Evolutionary conservation across 2,329 filamentous ascomycete species (phyloP).

Genomic region (Exserohilum turcica): DNA sequence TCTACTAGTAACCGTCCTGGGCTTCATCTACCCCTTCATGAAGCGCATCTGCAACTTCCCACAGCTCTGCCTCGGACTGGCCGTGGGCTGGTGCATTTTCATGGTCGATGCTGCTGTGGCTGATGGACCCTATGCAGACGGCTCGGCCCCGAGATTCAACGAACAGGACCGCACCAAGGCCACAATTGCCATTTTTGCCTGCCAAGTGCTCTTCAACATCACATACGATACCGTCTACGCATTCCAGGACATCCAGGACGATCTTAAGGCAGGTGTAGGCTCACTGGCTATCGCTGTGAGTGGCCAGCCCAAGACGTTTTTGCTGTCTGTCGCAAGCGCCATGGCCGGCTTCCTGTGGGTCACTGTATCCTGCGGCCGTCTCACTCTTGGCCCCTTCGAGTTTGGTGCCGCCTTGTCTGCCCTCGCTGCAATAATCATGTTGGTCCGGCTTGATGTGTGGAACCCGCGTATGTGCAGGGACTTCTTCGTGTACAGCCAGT

Average conservation of each 20-base stretch:
- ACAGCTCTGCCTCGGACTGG: constrained; percentile 56
- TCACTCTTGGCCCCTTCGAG: background rate
- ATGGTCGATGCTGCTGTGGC: constrained; percentile 8
- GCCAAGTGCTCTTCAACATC: constrained; percentile 7
- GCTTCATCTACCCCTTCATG: constrained; percentile 56
- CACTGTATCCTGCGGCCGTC: constrained; percentile 3
- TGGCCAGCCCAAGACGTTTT: constrained; percentile 2
- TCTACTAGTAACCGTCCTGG: constrained; percentile 51
- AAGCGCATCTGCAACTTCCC: constrained; percentile 61
- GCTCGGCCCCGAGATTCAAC: background rate
- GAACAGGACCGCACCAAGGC: constrained; percentile 3
- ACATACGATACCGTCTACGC: constrained; percentile 48
- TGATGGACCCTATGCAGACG: background rate
- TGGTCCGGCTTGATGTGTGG: constrained; percentile 2
- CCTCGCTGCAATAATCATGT: constrained; percentile 1
- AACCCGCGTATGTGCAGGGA: constrained; percentile 1
- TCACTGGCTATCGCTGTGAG: constrained; percentile 23
- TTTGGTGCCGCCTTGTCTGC: constrained; percentile 1
- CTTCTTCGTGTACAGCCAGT: constrained; percentile 7
- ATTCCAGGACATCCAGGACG: constrained; percentile 45
- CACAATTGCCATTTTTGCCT: constrained; percentile 4
- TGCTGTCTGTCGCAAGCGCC: constrained; percentile 6
- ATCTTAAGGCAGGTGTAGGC: constrained; percentile 42
- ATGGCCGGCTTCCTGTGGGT: constrained; percentile 10
- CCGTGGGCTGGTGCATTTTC: constrained; percentile 11